Conservation (phyloP, 2,329 filamentous ascomycete species). For the Colletotrichum sp. region DNA sequence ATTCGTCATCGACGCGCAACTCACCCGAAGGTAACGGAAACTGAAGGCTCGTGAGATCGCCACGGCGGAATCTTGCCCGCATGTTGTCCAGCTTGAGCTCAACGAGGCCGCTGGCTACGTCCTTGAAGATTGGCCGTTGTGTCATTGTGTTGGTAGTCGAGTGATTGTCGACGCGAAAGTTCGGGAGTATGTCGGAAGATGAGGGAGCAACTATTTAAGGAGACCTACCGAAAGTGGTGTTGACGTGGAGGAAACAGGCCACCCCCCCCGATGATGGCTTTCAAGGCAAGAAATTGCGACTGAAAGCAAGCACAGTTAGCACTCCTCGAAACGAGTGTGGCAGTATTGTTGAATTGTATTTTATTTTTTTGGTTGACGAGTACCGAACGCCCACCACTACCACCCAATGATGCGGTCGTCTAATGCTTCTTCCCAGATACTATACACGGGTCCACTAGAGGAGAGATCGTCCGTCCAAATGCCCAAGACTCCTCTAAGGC, state of each 20-base stretch:
- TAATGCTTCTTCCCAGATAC: constrained; percentile 53
- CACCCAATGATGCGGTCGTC: constrained; percentile 34
- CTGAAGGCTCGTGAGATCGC: neutral
- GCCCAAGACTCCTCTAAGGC: constrained; percentile 26
- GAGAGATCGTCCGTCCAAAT: constrained; percentile 58
- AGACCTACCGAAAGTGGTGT: neutral
- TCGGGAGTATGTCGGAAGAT: neutral
- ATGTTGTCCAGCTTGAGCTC: constrained; percentile 22
- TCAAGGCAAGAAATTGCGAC: neutral
- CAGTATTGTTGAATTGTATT: neutral
- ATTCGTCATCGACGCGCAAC: neutral
- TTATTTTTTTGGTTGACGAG: neutral
- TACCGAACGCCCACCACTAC: constrained; percentile 18
- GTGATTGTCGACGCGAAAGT: neutral
- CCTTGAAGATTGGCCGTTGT: neutral
- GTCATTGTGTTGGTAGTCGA: neutral
- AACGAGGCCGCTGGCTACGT: neutral
- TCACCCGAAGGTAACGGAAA: neutral
- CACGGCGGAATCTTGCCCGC: neutral
- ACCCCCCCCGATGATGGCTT: neutral
- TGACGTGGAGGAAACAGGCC: neutral
- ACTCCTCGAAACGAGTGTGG: neutral
- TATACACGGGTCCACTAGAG: constrained; percentile 58
- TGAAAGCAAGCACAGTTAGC: neutral
- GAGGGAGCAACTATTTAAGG: neutral